Conservation (phyloP, 169 alveolate genomes). For the Perkinsus olseni region DNA sequence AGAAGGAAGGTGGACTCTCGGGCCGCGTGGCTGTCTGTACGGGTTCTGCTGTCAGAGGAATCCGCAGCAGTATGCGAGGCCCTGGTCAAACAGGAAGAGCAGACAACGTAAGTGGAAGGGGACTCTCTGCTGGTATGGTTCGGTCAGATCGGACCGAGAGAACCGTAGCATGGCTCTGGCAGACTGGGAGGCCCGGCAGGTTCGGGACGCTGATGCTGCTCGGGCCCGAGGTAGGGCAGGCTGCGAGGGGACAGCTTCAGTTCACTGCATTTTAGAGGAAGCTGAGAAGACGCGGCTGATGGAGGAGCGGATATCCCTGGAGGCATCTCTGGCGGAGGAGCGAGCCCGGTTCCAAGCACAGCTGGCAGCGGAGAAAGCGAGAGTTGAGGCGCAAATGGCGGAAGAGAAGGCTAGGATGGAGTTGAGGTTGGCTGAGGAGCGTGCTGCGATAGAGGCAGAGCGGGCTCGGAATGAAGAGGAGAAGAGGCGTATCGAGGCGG, state of each 20-base stretch:
- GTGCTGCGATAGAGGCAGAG: neutral
- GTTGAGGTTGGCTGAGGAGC: neutral
- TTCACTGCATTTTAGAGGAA: neutral
- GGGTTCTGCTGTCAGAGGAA: neutral
- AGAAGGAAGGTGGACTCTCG: neutral
- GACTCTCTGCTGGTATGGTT: neutral
- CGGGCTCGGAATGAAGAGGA: neutral
- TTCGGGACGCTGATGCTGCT: neutral
- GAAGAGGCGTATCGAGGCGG: neutral
- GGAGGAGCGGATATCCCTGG: neutral
- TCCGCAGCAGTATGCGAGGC: neutral
- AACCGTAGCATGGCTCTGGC: neutral
- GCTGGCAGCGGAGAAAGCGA: neutral
- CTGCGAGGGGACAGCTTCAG: too few relatives aligned
- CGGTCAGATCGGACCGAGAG: neutral
- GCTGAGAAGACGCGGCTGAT: neutral
- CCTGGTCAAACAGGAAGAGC: neutral
- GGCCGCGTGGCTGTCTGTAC: too few relatives aligned
- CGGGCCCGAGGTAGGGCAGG: neutral
- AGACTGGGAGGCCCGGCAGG: neutral
- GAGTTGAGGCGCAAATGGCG: neutral
- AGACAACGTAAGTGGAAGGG: neutral
- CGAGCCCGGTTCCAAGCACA: neutral
- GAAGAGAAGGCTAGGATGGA: neutral
- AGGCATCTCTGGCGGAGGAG: neutral